Conservation (phyloP, 306 rosid species). For the Ceratonia siliqua region DNA sequence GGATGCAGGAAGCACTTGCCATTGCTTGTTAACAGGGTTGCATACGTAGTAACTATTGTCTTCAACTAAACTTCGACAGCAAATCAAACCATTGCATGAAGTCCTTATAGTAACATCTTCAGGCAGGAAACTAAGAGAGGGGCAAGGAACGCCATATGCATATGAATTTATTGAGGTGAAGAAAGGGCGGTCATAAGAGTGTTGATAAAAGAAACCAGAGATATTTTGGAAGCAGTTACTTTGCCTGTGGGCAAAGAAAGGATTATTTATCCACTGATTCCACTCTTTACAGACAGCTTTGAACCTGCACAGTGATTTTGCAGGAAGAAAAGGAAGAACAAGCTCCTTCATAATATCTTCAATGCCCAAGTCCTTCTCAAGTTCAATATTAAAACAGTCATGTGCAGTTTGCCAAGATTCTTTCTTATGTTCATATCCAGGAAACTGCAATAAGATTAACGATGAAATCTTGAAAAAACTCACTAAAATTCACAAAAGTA, state of each 20-base stretch:
- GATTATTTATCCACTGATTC: conserved; percentile 33
- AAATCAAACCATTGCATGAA: conserved; percentile 42
- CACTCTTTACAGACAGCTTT: conserved; percentile 42
- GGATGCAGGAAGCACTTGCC: conserved; percentile 33
- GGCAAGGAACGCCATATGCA: conserved; percentile 40
- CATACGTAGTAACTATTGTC: conserved; percentile 37
- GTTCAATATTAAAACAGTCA: neutral
- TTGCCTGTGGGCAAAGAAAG: conserved; percentile 38
- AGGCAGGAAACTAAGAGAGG: conserved; percentile 37
- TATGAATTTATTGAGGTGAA: conserved; percentile 32
- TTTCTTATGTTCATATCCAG: neutral
- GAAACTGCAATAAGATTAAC: conserved; percentile 20
- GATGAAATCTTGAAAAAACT: neutral
- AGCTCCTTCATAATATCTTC: conserved; percentile 17
- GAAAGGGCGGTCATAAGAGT: neutral
- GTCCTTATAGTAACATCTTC: conserved; percentile 10
- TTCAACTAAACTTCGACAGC: conserved; percentile 26
- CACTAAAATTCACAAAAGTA: neutral
- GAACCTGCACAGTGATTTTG: conserved; percentile 47
- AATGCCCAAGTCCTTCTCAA: neutral
- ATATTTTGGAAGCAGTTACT: conserved; percentile 19
- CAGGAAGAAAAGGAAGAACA: conserved; percentile 41
- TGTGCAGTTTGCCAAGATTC: neutral
- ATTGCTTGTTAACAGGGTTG: conserved; percentile 42
- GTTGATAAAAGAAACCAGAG: conserved; percentile 44